These are phyloP conservation scores for Hypoxylon sp. DNA, from an alignment of 2,329 filamentous ascomycete species.

Conservation along the genomic window DNA sequence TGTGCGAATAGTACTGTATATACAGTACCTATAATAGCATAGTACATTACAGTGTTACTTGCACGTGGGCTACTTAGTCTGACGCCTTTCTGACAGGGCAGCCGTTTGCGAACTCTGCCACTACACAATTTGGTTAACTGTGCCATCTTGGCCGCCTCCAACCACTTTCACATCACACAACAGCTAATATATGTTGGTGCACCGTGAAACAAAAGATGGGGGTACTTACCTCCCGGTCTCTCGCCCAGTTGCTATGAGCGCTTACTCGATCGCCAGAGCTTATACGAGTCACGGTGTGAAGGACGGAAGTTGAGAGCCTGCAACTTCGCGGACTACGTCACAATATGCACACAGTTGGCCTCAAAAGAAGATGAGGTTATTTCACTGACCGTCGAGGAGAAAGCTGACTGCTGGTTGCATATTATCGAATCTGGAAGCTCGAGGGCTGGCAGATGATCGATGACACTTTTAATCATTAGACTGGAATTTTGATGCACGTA, in stretches of 20 bases:
- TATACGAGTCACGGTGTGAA: background rate
- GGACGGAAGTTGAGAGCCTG: background rate
- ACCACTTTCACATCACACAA: background rate
- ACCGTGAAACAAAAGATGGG: background rate
- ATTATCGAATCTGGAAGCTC: background rate
- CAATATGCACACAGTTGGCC: background rate
- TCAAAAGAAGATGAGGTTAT: background rate
- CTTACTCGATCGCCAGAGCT: constrained; percentile 1
- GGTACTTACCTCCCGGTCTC: background rate
- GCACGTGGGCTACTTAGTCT: no score
- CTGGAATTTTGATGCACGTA: background rate
- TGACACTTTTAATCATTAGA: background rate
- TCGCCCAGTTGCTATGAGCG: background rate
- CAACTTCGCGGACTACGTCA: background rate
- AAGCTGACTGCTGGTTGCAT: background rate
- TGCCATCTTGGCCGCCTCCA: background rate
- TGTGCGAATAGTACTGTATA: no score
- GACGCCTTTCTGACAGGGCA: no score
- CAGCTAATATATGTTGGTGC: background rate
- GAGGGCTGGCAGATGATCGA: background rate
- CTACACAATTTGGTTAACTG: no score
- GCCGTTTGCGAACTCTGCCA: no score
- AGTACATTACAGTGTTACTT: no score
- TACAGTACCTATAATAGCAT: no score
- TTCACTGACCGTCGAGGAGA: background rate